phyloP scores from a whole-genome alignment of 2,329 filamentous ascomycete genomes.

The Pochonia chlamydosporia region DNA sequence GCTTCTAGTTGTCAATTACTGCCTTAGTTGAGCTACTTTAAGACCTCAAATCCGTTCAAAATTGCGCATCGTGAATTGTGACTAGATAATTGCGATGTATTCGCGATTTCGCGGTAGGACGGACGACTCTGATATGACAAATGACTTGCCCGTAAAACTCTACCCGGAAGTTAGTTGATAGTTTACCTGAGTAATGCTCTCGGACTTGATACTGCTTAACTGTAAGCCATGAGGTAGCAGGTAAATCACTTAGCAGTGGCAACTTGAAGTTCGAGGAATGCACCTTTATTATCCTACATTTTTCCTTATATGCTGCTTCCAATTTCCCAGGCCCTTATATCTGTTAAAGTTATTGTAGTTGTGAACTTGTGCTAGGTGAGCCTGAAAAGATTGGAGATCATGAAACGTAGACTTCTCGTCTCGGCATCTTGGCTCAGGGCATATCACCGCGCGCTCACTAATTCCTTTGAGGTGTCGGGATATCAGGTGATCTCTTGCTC shows the following conservation, averaged over 20 bases:
- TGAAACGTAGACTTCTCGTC: not conserved
- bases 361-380: not conserved
- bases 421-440: slow-evolving; percentile 1
- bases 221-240: not conserved
- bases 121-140: no score
- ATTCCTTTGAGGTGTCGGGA: slow-evolving; percentile 1
- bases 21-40: no score
- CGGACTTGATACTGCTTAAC: not conserved
- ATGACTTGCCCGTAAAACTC: not conserved
- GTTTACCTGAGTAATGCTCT: not conserved
- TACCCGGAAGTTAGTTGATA: not conserved
- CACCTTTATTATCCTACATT: not conserved
- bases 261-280: not conserved
- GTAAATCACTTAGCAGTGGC: not conserved
- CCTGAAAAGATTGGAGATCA: not conserved
- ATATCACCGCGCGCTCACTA: not conserved
- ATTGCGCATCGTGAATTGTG: no score
- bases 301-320: not conserved
- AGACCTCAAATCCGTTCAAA: no score
- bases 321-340: not conserved
- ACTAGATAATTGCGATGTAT: no score
- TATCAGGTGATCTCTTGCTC: not conserved
- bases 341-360: slow-evolving; percentile 1
- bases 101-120: no score
- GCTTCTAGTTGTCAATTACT: no score